A percentile compares a stretch with the other conserved stretches of the same genome.
Evolutionary conservation across 2,329 filamentous ascomycete species (phyloP).

Genomic region (Ceratocystis destructans): DNA sequence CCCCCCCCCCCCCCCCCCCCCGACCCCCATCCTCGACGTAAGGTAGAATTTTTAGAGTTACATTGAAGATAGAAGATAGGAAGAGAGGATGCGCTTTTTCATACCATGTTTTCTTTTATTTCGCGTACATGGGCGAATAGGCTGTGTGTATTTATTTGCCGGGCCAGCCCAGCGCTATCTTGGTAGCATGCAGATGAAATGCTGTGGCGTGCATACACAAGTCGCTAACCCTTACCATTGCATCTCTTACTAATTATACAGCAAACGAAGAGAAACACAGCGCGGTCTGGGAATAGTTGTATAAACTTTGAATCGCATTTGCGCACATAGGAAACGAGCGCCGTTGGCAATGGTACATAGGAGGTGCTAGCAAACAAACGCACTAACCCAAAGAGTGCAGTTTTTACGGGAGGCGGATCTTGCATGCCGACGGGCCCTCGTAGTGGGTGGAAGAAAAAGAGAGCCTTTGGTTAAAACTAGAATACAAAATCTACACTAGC

Average conservation of each 20-base stretch:
- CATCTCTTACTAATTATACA: not conserved
- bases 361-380: not conserved
- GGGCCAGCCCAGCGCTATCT: not conserved
- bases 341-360: not conserved
- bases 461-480: no score
- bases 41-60: not conserved
- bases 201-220: not conserved
- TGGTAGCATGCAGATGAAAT: not conserved
- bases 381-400: not conserved
- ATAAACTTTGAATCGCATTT: not conserved
- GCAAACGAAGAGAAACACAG: not conserved
- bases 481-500: no score
- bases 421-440: no score
- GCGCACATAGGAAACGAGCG: not conserved
- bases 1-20: no score
- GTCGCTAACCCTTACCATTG: not conserved
- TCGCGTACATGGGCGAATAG: no score
- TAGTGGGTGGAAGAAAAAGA: no score
- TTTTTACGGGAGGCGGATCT: no score
- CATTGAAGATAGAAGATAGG: not conserved
- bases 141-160: no score
- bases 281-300: not conserved
- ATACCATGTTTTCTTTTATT: not conserved
- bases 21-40: not conserved
- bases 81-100: not conserved